Evolutionary conservation across 495 filamentous ascomycete genomes (phyloP).

Genomic region (Jackrogersella multiformis): DNA sequence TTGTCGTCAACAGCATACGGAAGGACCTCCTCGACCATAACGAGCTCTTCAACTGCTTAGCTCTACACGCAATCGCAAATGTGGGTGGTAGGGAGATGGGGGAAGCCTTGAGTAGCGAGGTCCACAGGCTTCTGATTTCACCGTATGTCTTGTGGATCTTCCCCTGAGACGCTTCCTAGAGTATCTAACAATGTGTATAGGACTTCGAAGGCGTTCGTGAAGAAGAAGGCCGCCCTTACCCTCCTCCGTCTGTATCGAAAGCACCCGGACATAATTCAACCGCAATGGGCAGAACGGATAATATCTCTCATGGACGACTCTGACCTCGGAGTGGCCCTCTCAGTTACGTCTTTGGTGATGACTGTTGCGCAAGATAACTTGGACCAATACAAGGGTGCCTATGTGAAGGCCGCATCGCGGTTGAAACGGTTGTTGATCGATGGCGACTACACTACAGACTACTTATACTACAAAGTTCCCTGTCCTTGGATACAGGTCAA

Average conservation of each 20-base stretch:
- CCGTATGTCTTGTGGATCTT: conserved; percentile 68
- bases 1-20: conserved; percentile 98
- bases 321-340: conserved; percentile 93
- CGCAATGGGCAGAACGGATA: conserved; percentile 96
- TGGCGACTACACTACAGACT: conserved; percentile 85
- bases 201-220: conserved; percentile 96
- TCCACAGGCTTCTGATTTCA: conserved; percentile 93
- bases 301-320: conserved; percentile 98
- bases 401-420: conserved; percentile 88
- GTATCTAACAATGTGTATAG: conserved; percentile 55
- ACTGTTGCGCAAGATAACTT: conserved; percentile 91
- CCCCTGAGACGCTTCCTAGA: not conserved
- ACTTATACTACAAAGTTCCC: conserved; percentile 98
- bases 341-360: conserved; percentile 97
- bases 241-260: conserved; percentile 96
- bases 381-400: conserved; percentile 92
- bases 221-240: conserved; percentile 98
- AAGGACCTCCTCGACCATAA: conserved; percentile 96
- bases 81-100: conserved; percentile 97
- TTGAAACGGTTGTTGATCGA: conserved; percentile 91
- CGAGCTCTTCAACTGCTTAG: conserved; percentile 96
- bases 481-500: conserved; percentile 99
- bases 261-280: conserved; percentile 89
- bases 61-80: conserved; percentile 98
- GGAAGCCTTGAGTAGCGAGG: conserved; percentile 90